Base-by-base conservation (phyloP, 371 early-diverging fungal species). In the Rhizopus arrhizus region DNA sequence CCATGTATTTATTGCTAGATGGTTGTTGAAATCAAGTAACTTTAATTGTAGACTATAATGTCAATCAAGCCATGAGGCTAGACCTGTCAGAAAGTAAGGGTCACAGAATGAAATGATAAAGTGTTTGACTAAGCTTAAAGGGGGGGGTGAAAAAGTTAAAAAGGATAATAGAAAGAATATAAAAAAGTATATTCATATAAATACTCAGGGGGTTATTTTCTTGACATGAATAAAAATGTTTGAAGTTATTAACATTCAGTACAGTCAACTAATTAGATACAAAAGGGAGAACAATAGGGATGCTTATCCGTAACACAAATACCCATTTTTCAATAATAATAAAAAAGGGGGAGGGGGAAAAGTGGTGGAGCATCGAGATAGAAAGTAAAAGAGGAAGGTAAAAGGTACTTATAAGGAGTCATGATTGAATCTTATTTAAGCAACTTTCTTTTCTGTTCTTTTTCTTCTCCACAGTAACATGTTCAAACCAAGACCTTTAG, bases 401-500 rank as follows among this genome's bases (percentile, higher is more conserved):
- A 36, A 36, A 22, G 22, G 22, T 22, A 6, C 36, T 2, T 36
- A 2, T 9, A 36, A 36, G 36, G 36, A 11, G 36, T 12, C 45
- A 2, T 22, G 22, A 22, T 22, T 22, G 22, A 22, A 22, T 22
- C 22, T 22, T 46, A 22, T 46, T 22, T 22, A 16, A 22, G 15
- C 46, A 8, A 10, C 8, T 51, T 51, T 28, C 29, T 34, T 36
- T 28, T 36, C 8, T 51, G 5, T 51, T 16, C 33, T 12, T 51
- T 36, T 51, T 15, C 34, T 36, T 51, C 29, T 48, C 28, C 13
- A 48, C 31, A 28, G 15, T 48, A 28, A 28, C 15, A 31, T 58
- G 13, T 43, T 40, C 8, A 61, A 48, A 38, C 38, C 12, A 28
- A 62, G 56, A 31, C 2, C 52, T 4, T 65, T 46, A 22, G 32